Evolutionary conservation across 306 rosid species (phyloP).

Genomic region (Vachellia pachyceras): DNA sequence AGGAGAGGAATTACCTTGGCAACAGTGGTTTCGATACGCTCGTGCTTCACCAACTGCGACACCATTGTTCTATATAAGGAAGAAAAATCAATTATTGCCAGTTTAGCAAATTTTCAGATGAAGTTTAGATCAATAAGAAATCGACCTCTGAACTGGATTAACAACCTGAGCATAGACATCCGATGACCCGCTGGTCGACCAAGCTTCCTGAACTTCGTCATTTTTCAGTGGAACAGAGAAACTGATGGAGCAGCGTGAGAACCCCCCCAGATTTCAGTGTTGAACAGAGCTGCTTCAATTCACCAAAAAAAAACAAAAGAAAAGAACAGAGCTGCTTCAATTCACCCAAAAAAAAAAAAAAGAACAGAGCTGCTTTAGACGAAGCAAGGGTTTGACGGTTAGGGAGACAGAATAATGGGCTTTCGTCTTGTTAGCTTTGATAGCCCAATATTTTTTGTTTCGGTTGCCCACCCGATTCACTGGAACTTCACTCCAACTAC

Average conservation of each 20-base stretch:
- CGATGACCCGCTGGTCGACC: slow-evolving; percentile 79
- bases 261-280: slow-evolving; percentile 27
- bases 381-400: too few species aligned
- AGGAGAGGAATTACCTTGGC: slow-evolving; percentile 59
- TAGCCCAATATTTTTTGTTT: too few species aligned
- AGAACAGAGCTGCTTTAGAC: too few species aligned
- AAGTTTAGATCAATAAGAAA: neutral
- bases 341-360: too few species aligned
- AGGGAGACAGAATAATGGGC: too few species aligned
- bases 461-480: too few species aligned
- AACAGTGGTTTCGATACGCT: slow-evolving; percentile 95
- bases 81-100: neutral
- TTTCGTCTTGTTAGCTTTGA: too few species aligned
- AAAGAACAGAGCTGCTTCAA: too few species aligned
- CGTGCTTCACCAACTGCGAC: slow-evolving; percentile 94
- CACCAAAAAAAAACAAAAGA: too few species aligned
- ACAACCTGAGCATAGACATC: slow-evolving; percentile 85
- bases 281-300: too few species aligned
- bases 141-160: neutral
- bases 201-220: slow-evolving; percentile 93
- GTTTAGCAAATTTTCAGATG: neutral
- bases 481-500: too few species aligned
- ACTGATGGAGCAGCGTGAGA: slow-evolving; percentile 6
- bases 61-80: slow-evolving; percentile 77
- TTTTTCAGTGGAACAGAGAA: slow-evolving; percentile 25